Evolutionary conservation across 257 asterid genomes (phyloP).

Genomic region (Gynochthodes officinalis): DNA sequence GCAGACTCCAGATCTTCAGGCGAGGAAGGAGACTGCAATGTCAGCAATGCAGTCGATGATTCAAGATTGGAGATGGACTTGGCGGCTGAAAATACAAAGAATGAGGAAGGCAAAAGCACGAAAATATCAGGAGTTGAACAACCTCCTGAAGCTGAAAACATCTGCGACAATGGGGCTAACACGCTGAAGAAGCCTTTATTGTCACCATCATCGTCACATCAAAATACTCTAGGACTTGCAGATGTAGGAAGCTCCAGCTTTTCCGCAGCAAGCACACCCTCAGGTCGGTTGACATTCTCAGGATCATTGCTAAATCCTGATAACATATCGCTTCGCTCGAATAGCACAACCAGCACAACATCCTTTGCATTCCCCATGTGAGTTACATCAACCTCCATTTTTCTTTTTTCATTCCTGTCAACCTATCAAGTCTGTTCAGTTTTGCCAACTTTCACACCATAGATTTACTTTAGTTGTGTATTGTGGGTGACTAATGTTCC

Average conservation of each 20-base stretch:
- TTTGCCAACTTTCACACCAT: no score
- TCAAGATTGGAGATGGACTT: background rate
- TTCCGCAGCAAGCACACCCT: conserved; percentile 13
- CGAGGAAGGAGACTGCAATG: background rate
- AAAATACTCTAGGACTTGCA: conserved; percentile 2
- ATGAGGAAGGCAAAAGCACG: background rate
- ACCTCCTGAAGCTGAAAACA: background rate
- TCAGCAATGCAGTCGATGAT: conserved; percentile 10
- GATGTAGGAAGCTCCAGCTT: conserved; percentile 14
- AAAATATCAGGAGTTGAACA: conserved; percentile 1
- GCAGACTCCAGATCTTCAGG: background rate
- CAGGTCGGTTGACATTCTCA: conserved; percentile 5
- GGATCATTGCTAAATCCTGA: conserved; percentile 14
- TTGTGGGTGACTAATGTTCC: background rate
- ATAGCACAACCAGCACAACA: conserved; percentile 33
- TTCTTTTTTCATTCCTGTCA: no score
- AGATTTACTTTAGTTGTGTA: background rate
- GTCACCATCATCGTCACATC: conserved; percentile 2
- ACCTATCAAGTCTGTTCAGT: no score
- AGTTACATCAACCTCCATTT: no score
- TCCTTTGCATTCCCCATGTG: conserved; percentile 39
- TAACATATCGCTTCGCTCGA: conserved; percentile 29
- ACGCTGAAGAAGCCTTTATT: background rate
- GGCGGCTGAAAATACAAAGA: background rate
- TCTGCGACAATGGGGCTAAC: background rate